Evolutionary conservation across 768 basidiomycete species (phyloP), one percentile per base, ranked within the genome.

Genomic region (Suillus spraguei): DNA sequence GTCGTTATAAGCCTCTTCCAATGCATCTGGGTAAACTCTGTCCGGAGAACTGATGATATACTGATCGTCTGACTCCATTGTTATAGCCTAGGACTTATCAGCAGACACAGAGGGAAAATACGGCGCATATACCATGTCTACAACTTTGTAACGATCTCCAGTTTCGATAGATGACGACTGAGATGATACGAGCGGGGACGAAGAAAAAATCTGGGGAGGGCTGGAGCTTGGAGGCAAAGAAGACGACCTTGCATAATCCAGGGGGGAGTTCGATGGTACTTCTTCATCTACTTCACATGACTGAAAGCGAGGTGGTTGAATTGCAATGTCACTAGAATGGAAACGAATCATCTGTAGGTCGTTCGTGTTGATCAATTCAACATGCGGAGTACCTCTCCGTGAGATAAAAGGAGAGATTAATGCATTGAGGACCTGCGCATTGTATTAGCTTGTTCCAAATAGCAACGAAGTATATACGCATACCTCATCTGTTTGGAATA

Each of bases 181-280:
- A 33, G 79, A 78, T 14, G 71, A 75, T 38, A 64, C 67, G n/a
- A 70, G 65, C 5, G 82, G 79, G 8, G 83, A 81, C 55, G 82
- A 77, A 64, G 78, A 76, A 68, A 84, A 78, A 46, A 80, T n/a
- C 20, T 71, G 70, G 9, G 71, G 67, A 56, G 85, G 83, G 65
- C 83, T 86, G 11, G 85, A 86, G 64, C 79, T 81, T 33, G 82
- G 83, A 41, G 69, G 74, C 14, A 66, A 63, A 53, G 73, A 71
- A 60, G 73, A 73, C 3, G 46, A 58, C 24, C 44, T 60, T 9
- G 64, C 32, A 14, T 68, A 59, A 1, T 65, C 64, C 10, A 36
- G 24, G 32, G 56, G 11, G 38, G 55, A 28, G 55, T 13, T 41
- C 28, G 24, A 58, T 20, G 39, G 28, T 6, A 20, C 41, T 58